Percentiles rank a stretch among this genome's conserved stretches.
Evolutionary conservation across 345 rosid species (phyloP).

Genomic region (Diplotaxis tenuifolia): DNA sequence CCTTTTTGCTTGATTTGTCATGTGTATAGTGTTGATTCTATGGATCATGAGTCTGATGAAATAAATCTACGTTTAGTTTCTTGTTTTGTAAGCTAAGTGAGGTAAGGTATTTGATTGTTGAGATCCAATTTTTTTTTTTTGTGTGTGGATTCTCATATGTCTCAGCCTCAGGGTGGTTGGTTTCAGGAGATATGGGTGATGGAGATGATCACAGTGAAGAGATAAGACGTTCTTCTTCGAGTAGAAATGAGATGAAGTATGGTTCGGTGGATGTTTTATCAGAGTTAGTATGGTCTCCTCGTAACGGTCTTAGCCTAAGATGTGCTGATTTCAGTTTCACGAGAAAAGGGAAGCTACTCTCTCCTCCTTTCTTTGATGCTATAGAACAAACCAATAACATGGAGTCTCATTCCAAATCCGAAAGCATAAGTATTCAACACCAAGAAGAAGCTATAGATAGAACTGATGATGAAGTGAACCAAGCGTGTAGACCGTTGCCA

Average conservation of each 20-base stretch:
- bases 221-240: constrained; percentile 17
- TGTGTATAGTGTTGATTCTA: neutral
- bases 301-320: constrained; percentile 66
- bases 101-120: neutral
- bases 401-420: constrained; percentile 1
- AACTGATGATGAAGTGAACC: constrained; percentile 30
- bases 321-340: constrained; percentile 66
- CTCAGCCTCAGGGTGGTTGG: neutral
- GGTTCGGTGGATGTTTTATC: constrained; percentile 58
- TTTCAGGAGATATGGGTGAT: constrained; percentile 46
- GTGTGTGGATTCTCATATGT: neutral
- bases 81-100: constrained; percentile 24
- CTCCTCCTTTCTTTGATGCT: constrained; percentile 42
- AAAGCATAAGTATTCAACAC: constrained; percentile 27
- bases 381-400: constrained; percentile 41
- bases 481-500: constrained; percentile 28
- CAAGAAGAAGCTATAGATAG: constrained; percentile 5
- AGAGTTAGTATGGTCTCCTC: constrained; percentile 95
- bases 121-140: neutral
- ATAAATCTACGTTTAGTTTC: neutral
- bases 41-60: neutral
- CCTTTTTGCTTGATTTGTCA: constrained; percentile 12
- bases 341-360: constrained; percentile 37
- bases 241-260: constrained; percentile 52
- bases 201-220: constrained; percentile 44